phyloP scores from a whole-genome alignment of 495 filamentous ascomycete species.

The Neurospora pannonica region DNA sequence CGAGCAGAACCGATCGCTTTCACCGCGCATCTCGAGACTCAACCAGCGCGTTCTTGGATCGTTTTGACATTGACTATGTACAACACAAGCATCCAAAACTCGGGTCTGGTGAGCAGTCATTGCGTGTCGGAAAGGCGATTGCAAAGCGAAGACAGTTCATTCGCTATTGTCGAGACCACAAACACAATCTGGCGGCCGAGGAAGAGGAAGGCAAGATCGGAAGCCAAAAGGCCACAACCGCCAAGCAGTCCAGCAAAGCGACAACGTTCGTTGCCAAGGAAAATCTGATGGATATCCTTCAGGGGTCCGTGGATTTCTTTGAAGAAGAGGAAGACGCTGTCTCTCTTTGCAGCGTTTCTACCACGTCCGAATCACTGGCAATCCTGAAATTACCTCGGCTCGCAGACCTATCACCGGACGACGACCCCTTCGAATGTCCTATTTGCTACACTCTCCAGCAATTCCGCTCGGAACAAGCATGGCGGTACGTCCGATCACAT shows the following conservation, averaged over 20 bases:
- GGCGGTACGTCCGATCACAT: constrained; percentile 5
- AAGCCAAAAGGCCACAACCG: neutral
- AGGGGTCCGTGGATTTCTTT: neutral
- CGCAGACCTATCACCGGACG: neutral
- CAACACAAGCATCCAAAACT: constrained; percentile 1
- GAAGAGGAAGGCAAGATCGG: neutral
- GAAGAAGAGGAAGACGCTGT: constrained; percentile 1
- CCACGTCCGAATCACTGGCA: neutral
- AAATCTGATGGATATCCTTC: neutral
- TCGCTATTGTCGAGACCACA: constrained; percentile 23
- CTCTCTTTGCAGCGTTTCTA: constrained; percentile 3
- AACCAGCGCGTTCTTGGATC: neutral
- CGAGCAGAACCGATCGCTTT: neutral
- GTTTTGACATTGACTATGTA: constrained; percentile 3
- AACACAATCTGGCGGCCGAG: neutral
- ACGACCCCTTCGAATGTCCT: constrained; percentile 21
- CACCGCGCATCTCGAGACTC: neutral
- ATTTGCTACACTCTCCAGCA: constrained; percentile 21
- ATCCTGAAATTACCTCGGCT: constrained; percentile 3
- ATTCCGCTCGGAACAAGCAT: constrained; percentile 8
- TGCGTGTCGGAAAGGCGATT: constrained; percentile 20
- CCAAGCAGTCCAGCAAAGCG: constrained; percentile 7
- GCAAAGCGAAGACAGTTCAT: constrained; percentile 24
- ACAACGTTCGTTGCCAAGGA: neutral
- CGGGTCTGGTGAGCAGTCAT: constrained; percentile 1